Evolutionary conservation across 2,329 filamentous ascomycete genomes (phyloP).

Genomic region (Exophiala calicioides): DNA sequence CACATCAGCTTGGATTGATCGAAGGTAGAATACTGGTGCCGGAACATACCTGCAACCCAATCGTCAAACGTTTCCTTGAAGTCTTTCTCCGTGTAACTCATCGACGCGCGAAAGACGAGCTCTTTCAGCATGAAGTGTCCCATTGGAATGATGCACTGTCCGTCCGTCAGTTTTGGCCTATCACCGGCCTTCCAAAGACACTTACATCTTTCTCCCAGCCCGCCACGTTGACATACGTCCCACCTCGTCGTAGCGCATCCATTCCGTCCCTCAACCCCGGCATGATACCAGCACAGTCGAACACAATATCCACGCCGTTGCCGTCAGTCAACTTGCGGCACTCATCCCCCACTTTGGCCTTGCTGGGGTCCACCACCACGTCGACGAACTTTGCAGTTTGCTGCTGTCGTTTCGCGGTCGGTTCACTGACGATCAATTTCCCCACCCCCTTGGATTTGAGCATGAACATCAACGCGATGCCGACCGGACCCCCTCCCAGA

Average conservation of each 20-base stretch:
- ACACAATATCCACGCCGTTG: constrained; percentile 53
- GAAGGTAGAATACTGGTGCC: too few relatives aligned
- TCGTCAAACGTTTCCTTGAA: constrained; percentile 37
- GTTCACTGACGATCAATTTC: constrained; percentile 55
- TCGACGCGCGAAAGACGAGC: constrained; percentile 34
- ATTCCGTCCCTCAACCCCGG: constrained; percentile 50
- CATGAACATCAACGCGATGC: constrained; percentile 51
- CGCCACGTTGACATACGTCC: constrained; percentile 57
- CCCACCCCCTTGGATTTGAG: constrained; percentile 43
- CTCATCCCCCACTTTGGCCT: constrained; percentile 47
- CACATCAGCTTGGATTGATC: too few relatives aligned
- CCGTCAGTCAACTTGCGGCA: constrained; percentile 37
- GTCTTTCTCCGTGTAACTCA: constrained; percentile 37
- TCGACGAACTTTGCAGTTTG: constrained; percentile 54
- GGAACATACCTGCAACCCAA: constrained; percentile 19
- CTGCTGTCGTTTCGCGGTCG: constrained; percentile 48
- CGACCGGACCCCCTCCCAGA: constrained; percentile 57
- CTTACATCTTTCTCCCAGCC: constrained; percentile 47
- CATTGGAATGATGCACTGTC: constrained; percentile 33
- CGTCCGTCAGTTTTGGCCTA: constrained; percentile 1
- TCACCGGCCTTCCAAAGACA: neutral
- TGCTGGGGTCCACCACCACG: constrained; percentile 51
- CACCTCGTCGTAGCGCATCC: constrained; percentile 49
- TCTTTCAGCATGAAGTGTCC: constrained; percentile 35
- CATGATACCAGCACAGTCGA: constrained; percentile 56